Conservation (phyloP, 2,329 filamentous ascomycete genomes). For the Pseudogymnoascus sp. region DNA sequence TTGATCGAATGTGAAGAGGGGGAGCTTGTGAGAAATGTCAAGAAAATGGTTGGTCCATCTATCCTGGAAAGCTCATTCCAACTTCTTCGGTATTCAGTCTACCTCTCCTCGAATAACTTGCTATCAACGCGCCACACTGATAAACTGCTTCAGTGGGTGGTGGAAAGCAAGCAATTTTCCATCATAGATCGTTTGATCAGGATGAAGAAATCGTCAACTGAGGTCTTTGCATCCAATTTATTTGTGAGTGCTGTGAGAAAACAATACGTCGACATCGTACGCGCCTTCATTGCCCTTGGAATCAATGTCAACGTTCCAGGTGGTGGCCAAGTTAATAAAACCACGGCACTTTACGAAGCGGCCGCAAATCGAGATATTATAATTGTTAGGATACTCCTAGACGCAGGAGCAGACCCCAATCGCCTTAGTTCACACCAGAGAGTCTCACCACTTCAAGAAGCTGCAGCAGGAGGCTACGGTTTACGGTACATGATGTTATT, state of each 20-base stretch:
- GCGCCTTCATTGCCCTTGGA: conserved; percentile 12
- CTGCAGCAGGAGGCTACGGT: neutral
- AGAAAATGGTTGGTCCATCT: conserved; percentile 16
- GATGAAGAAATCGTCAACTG: conserved; percentile 15
- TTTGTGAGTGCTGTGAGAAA: conserved; percentile 14
- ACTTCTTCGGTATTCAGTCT: conserved; percentile 17
- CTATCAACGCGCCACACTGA: conserved; percentile 12
- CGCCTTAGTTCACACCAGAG: neutral
- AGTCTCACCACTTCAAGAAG: conserved; percentile 14
- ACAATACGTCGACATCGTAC: conserved; percentile 7
- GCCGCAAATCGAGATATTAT: neutral
- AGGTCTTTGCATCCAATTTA: conserved; percentile 17
- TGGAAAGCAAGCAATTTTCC: conserved; percentile 13
- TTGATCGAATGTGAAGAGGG: conserved; percentile 17
- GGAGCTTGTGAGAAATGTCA: conserved; percentile 14
- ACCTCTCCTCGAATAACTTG: conserved; percentile 18
- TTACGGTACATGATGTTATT: neutral
- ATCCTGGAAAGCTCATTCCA: conserved; percentile 16
- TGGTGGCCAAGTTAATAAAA: conserved; percentile 6
- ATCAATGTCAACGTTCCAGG: conserved; percentile 14
- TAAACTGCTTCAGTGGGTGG: conserved; percentile 17
- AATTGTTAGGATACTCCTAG: conserved; percentile 13
- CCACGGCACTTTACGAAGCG: conserved; percentile 13
- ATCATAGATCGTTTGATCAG: conserved; percentile 15
- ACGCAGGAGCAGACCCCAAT: conserved; percentile 14